phyloP scores from a whole-genome alignment of 495 filamentous ascomycete genomes.

The Annulohypoxylon moriforme region DNA sequence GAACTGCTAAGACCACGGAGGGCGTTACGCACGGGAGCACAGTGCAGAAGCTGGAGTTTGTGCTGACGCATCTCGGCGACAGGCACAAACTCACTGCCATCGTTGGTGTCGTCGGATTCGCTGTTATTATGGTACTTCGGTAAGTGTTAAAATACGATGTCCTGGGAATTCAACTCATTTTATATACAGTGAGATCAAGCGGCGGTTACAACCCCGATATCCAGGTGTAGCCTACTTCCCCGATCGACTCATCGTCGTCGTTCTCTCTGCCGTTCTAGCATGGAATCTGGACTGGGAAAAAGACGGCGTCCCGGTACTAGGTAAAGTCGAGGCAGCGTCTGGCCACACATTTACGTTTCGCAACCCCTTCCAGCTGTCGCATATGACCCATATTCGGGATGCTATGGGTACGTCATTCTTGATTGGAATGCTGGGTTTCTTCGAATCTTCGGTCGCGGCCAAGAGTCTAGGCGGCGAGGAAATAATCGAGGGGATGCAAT shows the following conservation, averaged over 20 bases:
- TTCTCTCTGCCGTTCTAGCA: slow-evolving; percentile 83
- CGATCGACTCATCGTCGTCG: slow-evolving; percentile 91
- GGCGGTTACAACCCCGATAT: slow-evolving; percentile 80
- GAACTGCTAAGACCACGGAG: slow-evolving; percentile 64
- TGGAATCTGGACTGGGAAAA: slow-evolving; percentile 84
- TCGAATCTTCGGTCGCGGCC: slow-evolving; percentile 97
- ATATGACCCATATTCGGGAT: slow-evolving; percentile 85
- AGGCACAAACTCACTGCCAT: slow-evolving; percentile 78
- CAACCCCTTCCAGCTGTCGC: slow-evolving; percentile 80
- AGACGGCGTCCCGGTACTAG: slow-evolving; percentile 83
- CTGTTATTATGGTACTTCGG: slow-evolving; percentile 88
- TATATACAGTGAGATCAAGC: slow-evolving; percentile 75
- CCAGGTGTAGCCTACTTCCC: slow-evolving; percentile 89
- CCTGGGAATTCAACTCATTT: slow-evolving; percentile 20
- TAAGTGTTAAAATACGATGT: slow-evolving; percentile 43
- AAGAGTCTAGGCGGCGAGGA: slow-evolving; percentile 80
- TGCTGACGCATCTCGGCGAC: slow-evolving; percentile 71
- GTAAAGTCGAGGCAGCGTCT: slow-evolving; percentile 75
- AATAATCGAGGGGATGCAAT: slow-evolving; percentile 76
- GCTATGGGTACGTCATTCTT: slow-evolving; percentile 92
- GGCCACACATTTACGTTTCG: slow-evolving; percentile 79
- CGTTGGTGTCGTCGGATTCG: slow-evolving; percentile 82
- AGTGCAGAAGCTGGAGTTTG: slow-evolving; percentile 83
- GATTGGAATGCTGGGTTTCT: slow-evolving; percentile 95
- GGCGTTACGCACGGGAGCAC: slow-evolving; percentile 83